Evolutionary conservation across 2,329 filamentous ascomycete genomes (phyloP).

Genomic region (Blumeriella jaapii): DNA sequence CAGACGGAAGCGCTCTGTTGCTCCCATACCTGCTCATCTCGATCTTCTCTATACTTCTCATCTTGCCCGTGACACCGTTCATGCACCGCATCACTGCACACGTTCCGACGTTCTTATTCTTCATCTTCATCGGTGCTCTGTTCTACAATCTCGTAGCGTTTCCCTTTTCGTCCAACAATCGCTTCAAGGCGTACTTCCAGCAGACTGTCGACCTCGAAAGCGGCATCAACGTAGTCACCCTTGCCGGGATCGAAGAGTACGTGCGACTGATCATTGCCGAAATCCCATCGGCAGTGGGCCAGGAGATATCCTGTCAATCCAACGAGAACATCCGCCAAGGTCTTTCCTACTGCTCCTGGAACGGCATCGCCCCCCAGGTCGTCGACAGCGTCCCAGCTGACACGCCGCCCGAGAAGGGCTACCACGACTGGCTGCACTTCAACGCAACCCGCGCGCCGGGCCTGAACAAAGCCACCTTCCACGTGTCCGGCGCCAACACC

Average conservation of each 20-base stretch:
- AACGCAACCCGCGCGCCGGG: slow-evolving; percentile 39
- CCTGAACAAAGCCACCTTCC: slow-evolving; percentile 45
- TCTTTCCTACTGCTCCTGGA: slow-evolving; percentile 58
- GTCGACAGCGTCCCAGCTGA: slow-evolving; percentile 35
- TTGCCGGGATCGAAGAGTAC: slow-evolving; percentile 58
- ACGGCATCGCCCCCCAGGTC: slow-evolving; percentile 55
- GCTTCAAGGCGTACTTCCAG: slow-evolving; percentile 79
- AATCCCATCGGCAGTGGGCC: slow-evolving; percentile 59
- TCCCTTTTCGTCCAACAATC: slow-evolving; percentile 69
- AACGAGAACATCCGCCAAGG: slow-evolving; percentile 34
- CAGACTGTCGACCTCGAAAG: slow-evolving; percentile 70
- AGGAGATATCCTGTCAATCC: slow-evolving; percentile 41
- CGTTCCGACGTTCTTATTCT: slow-evolving; percentile 63
- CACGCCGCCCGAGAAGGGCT: slow-evolving; percentile 33
- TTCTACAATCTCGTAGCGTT: slow-evolving; percentile 82
- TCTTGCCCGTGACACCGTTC: slow-evolving; percentile 72
- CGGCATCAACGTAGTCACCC: slow-evolving; percentile 55
- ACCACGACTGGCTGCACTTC: slow-evolving; percentile 52
- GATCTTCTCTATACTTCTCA: slow-evolving; percentile 54
- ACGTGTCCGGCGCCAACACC: slow-evolving; percentile 62
- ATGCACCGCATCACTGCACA: slow-evolving; percentile 79
- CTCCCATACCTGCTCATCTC: slow-evolving; percentile 62
- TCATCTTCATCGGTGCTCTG: slow-evolving; percentile 62
- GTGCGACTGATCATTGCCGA: slow-evolving; percentile 53
- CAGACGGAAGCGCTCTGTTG: slow-evolving; percentile 67